Base-by-base conservation (phyloP, 2,329 filamentous ascomycete species). In the Phialophora chinensis region DNA sequence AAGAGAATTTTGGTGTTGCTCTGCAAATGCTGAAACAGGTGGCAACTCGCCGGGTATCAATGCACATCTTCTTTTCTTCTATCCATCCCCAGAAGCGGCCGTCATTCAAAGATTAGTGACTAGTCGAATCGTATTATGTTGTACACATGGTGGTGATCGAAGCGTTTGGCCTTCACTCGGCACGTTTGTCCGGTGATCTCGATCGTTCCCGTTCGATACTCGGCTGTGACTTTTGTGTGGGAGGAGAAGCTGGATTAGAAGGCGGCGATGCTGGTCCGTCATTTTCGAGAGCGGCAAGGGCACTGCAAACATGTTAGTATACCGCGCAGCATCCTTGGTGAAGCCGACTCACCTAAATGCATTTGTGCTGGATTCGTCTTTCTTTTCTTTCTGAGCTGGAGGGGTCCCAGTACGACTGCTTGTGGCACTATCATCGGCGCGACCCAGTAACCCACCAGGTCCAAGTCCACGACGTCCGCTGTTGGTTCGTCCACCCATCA, bases 371-470 rank as follows among this genome's bases (percentile, higher is more conserved):
- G 87, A 90, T 61, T 86, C 85, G 74, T 86, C 85, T 78, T 89
- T 87, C 73, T 78, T 76, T 61, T 86, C 84, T 74, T 88, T 87
- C 74, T 84, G 83, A 27, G 84, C 84, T 54, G 93, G 91, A 63
- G 93, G 93, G 57, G 94, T 98, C 74, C 91, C 92, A 63, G 92
- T 96, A 73, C 95, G 89, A 67, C 93, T 97, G 63, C 92, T 96
- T 72, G 90, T 87, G 73, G 88, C 91, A 68, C 93, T 97, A 73
- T 96, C 93, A 74, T 96, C 93, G 68, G 88, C 86, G 73, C 91
- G 88, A 72, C 87, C 87, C 71, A 93, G 83, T 71, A 90, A 85
- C 73, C 90, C 87, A 42, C 90, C 90, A 71, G 91, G 91, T 67
- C 91, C 91, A 73, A 95, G 85, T 72, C 83, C 84, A 76, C 90